phyloP scores from a whole-genome alignment of 768 basidiomycete species.

The Tephrocybe sp. region DNA sequence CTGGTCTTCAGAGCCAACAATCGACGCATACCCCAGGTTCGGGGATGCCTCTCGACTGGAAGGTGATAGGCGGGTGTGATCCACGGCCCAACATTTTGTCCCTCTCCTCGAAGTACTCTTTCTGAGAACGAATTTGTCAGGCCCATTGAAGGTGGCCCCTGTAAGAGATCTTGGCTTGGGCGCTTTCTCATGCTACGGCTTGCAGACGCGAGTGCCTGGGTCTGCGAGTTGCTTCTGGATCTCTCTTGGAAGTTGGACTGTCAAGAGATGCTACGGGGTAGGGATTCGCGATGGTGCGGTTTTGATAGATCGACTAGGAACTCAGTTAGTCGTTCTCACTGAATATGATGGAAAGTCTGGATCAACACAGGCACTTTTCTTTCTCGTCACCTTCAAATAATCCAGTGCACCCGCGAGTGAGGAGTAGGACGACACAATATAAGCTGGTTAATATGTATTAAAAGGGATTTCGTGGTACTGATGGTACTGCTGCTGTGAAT shows the following conservation, averaged over 20 bases:
- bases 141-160: conserved; percentile 13
- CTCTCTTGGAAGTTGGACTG: conserved; percentile 5
- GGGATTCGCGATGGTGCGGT: neutral
- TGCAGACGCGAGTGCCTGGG: conserved; percentile 2
- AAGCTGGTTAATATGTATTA: conserved; percentile 8
- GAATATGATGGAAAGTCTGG: neutral
- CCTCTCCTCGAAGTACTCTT: conserved; percentile 17
- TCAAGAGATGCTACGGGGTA: conserved; percentile 14
- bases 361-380: conserved; percentile 9
- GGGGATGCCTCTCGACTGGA: conserved; percentile 25
- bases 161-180: conserved; percentile 2
- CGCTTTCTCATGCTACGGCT: conserved; percentile 4
- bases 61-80: conserved; percentile 24
- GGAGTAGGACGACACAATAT: conserved; percentile 16
- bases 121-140: conserved; percentile 24
- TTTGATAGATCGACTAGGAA: conserved; percentile 10
- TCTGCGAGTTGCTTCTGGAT: conserved; percentile 8
- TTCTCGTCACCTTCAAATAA: conserved; percentile 1
- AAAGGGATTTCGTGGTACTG: neutral
- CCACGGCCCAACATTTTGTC: conserved; percentile 12
- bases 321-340: neutral
- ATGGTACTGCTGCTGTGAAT: neutral
- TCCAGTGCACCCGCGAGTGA: conserved; percentile 19
- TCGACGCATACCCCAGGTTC: conserved; percentile 26
- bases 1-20: conserved; percentile 20